A percentile compares a stretch with the other conserved stretches of the same genome.
phyloP scores from a whole-genome alignment of 2,329 filamentous ascomycete species.

The Thyridium curvatum region DNA sequence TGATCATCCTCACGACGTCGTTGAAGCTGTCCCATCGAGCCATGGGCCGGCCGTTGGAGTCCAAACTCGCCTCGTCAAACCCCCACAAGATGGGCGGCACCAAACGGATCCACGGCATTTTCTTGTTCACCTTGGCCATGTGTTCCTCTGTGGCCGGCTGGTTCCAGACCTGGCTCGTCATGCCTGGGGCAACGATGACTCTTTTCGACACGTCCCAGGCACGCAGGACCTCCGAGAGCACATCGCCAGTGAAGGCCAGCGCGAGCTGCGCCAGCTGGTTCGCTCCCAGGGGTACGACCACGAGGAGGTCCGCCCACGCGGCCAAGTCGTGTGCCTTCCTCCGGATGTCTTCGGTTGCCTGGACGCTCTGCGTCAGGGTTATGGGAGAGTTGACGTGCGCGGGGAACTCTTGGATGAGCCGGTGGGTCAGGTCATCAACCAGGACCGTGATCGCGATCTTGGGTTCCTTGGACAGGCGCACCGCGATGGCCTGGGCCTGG shows the following conservation, averaged over 20 bases:
- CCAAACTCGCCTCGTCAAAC: slow-evolving; percentile 25
- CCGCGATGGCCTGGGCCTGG: slow-evolving; percentile 59
- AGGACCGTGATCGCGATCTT: slow-evolving; percentile 57
- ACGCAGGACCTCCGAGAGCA: slow-evolving; percentile 73
- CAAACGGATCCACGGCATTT: slow-evolving; percentile 83
- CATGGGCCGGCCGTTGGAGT: slow-evolving; percentile 39
- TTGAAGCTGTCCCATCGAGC: slow-evolving; percentile 57
- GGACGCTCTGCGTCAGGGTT: slow-evolving; percentile 13
- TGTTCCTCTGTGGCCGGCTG: slow-evolving; percentile 86
- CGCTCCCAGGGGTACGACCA: slow-evolving; percentile 79
- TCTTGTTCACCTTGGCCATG: slow-evolving; percentile 72
- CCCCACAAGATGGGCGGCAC: slow-evolving; percentile 76
- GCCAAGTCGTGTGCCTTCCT: slow-evolving; percentile 61
- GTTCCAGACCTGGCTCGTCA: slow-evolving; percentile 86
- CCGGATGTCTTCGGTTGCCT: slow-evolving; percentile 33
- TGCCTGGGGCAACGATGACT: slow-evolving; percentile 78
- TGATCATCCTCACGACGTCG: slow-evolving; percentile 66
- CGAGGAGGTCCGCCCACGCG: slow-evolving; percentile 81
- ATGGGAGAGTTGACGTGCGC: slow-evolving; percentile 50
- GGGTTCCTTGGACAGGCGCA: slow-evolving; percentile 59
- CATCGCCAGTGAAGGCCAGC: slow-evolving; percentile 72
- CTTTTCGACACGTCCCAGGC: slow-evolving; percentile 85
- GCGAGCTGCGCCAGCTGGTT: slow-evolving; percentile 85
- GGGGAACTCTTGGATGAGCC: slow-evolving; percentile 56
- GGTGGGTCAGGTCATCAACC: slow-evolving; percentile 58